Conservation (phyloP, 2,329 filamentous ascomycete species). For the Drechslera avenae region DNA sequence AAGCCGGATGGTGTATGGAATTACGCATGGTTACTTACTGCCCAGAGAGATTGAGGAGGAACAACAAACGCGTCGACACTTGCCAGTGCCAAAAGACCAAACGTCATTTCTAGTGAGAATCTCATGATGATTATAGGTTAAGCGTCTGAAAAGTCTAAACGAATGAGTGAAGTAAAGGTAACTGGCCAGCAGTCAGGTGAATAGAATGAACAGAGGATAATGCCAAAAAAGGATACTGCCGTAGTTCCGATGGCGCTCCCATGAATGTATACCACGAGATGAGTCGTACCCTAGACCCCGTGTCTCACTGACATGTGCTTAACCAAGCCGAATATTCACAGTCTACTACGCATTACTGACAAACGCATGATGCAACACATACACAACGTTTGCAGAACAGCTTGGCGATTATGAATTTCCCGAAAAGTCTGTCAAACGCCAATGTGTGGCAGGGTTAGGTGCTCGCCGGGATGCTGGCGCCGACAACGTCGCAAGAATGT, state of each 20-base stretch:
- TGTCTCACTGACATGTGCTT: slow-evolving; percentile 13
- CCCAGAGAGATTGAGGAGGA: slow-evolving; percentile 22
- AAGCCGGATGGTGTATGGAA: neutral
- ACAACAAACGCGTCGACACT: slow-evolving; percentile 29
- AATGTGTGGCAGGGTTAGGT: slow-evolving; percentile 11
- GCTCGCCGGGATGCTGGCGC: slow-evolving; percentile 15
- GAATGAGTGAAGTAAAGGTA: slow-evolving; percentile 3
- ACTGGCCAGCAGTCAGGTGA: slow-evolving; percentile 24
- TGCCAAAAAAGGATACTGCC: neutral
- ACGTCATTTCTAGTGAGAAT: slow-evolving; percentile 20
- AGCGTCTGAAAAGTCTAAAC: neutral
- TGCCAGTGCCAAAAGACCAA: slow-evolving; percentile 29
- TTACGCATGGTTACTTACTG: slow-evolving; percentile 22
- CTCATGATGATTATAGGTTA: slow-evolving; percentile 28
- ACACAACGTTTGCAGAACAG: slow-evolving; percentile 15
- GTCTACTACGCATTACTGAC: slow-evolving; percentile 3
- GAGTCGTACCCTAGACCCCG: neutral
- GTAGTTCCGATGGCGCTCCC: neutral
- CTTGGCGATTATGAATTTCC: slow-evolving; percentile 2
- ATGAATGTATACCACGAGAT: neutral
- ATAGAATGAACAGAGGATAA: slow-evolving; percentile 1
- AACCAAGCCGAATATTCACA: slow-evolving; percentile 2
- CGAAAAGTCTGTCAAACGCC: slow-evolving; percentile 15
- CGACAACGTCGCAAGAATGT: slow-evolving; percentile 18
- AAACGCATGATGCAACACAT: slow-evolving; percentile 26